Conservation (phyloP, 176 grass and related monocot genomes). For the Oryza glaberrima region DNA sequence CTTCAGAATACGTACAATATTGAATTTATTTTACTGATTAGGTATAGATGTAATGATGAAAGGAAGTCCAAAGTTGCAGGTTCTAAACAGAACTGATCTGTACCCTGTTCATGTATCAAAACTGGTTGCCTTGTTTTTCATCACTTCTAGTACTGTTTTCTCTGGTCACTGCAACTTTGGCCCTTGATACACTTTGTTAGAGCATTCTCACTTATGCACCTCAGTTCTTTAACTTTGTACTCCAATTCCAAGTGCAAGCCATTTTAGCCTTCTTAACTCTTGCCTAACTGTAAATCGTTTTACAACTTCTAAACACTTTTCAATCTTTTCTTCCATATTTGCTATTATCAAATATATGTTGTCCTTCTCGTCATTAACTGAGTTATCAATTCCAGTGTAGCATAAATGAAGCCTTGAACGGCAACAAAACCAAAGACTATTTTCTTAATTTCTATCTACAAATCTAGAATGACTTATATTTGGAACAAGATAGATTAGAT, state of each 20-base stretch:
- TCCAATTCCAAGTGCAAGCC: too few species aligned
- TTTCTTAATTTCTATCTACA: too few species aligned
- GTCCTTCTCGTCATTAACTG: not conserved
- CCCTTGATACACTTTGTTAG: not conserved
- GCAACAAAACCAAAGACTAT: not conserved
- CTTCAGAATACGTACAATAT: not conserved
- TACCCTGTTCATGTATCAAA: not conserved
- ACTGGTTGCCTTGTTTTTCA: not conserved
- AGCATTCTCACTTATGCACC: not conserved
- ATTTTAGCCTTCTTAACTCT: too few species aligned
- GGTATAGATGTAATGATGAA: slow-evolving; percentile 29
- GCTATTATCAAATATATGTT: not conserved
- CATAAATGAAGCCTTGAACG: not conserved
- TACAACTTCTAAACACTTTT: too few species aligned
- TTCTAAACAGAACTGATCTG: not conserved
- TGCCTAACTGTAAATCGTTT: too few species aligned
- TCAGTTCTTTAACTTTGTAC: too few species aligned
- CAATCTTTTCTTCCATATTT: too few species aligned
- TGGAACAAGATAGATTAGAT: too few species aligned
- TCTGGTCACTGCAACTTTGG: not conserved
- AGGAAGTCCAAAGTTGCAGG: not conserved
- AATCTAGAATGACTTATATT: too few species aligned
- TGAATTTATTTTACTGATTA: slow-evolving; percentile 11
- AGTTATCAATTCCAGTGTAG: not conserved
- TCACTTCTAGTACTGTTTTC: not conserved